Evolutionary conservation across 441 rosid species (phyloP), one percentile per base, ranked within the genome.

Genomic region (Viola pubescens): DNA sequence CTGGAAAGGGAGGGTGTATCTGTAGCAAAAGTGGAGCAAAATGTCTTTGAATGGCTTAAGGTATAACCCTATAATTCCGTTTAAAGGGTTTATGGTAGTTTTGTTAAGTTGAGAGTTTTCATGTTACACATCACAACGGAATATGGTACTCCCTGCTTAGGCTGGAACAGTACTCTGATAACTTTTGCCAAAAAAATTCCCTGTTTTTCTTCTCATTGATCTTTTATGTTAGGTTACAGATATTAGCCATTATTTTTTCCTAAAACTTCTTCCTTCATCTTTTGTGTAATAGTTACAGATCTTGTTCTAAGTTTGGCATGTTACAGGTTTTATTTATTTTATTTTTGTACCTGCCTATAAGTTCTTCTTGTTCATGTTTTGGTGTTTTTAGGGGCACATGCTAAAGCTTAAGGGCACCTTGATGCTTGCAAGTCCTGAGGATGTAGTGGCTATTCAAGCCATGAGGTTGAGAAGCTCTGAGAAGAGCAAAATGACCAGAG

Each of bases 351-450:
- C 54, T 49, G 59, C 52, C 44, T 65, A 26, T 42, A 13, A 9
- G 19, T 65, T 45, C 48, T 66, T 65, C 76, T 54, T 14, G 55
- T 4, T 56, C 9, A 37, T 68, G 42, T 38, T 57, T 57, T 66
- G 7, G 46, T 67, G 55, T 72, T 79, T 60, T 37, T 70, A 94
- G 98, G 99, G 97, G 58, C 99, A 94, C 59, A 5, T 84, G 72
- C 76, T 94, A 78, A 94, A 91, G 80, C 87, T 94, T 59, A 94
- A 94, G 71, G 98, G 95, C 16, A 82, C 95, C 52, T 79, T 94
- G 70, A 84, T 94, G 97, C 84, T 94, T 73, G 98, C 99, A 67
- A 86, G 80, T 76, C 89, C 96, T 48, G 97, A 91, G 68, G 99
- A 94, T 56, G 82, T 91, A 42, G 97, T 72, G 56, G 87, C 84